Conservation (phyloP, 805 yeast species). For the Pichia occidentalis region DNA sequence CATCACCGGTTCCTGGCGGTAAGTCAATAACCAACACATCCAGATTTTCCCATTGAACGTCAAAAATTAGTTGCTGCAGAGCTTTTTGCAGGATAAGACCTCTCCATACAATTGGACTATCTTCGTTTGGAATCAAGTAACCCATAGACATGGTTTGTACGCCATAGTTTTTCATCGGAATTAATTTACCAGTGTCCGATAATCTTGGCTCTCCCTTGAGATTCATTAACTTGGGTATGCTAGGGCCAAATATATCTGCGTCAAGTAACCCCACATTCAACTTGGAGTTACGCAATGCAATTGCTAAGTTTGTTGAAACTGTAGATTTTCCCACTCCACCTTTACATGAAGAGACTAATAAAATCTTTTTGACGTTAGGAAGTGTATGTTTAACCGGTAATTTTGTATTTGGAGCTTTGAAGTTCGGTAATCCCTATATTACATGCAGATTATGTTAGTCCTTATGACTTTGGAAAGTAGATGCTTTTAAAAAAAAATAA, state of each 20-base stretch:
- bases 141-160: slow-evolving; percentile 89
- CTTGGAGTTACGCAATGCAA: slow-evolving; percentile 49
- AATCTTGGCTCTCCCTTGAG: slow-evolving; percentile 64
- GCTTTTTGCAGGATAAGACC: slow-evolving; percentile 87
- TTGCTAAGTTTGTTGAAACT: slow-evolving; percentile 61
- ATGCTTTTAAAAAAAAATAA: background rate
- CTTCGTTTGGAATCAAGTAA: slow-evolving; percentile 57
- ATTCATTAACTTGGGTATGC: slow-evolving; percentile 66
- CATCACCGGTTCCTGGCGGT: slow-evolving; percentile 93
- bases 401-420: slow-evolving; percentile 37
- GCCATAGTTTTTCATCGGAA: slow-evolving; percentile 70
- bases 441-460: too few relatives aligned
- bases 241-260: slow-evolving; percentile 82
- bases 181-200: slow-evolving; percentile 42
- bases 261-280: slow-evolving; percentile 64
- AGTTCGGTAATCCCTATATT: slow-evolving; percentile 38
- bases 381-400: slow-evolving; percentile 50
- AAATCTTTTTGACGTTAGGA: slow-evolving; percentile 52
- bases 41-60: slow-evolving; percentile 64
- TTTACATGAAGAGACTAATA: slow-evolving; percentile 69
- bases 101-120: slow-evolving; percentile 75
- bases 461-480: too few relatives aligned
- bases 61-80: slow-evolving; percentile 73
- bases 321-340: slow-evolving; percentile 84
- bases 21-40: slow-evolving; percentile 72